Conservation (phyloP, 257 asterid genomes). For the Paraleonurus japonicus region DNA sequence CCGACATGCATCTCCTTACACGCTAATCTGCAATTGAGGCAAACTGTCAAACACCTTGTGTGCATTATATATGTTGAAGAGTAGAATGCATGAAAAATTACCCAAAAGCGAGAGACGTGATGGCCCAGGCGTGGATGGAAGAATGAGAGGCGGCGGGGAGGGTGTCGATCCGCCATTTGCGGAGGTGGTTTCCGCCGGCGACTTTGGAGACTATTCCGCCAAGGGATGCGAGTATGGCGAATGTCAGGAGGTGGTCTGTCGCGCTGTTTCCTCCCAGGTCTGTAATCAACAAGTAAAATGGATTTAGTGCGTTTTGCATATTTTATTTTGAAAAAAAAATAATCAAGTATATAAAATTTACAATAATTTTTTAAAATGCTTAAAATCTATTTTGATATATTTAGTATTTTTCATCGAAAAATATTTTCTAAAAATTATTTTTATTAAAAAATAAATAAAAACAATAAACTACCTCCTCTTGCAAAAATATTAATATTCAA, state of each 20-base stretch:
- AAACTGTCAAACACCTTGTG: neutral
- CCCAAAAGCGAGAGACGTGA: slow-evolving; percentile 74
- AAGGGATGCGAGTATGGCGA: slow-evolving; percentile 61
- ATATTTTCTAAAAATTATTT: too few species aligned
- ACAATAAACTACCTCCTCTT: too few species aligned
- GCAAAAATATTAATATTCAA: too few species aligned
- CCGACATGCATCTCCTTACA: slow-evolving; percentile 74
- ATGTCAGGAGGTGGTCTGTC: slow-evolving; percentile 55
- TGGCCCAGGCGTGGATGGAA: slow-evolving; percentile 67
- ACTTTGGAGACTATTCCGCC: slow-evolving; percentile 55
- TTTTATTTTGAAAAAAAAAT: too few species aligned
- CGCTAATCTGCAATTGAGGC: slow-evolving; percentile 45
- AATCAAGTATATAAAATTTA: too few species aligned
- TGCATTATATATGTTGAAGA: neutral
- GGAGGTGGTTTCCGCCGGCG: slow-evolving; percentile 61
- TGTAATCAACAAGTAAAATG: slow-evolving; percentile 29
- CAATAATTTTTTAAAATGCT: too few species aligned
- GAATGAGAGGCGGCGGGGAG: slow-evolving; percentile 72
- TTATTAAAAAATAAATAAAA: too few species aligned
- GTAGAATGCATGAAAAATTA: too few species aligned
- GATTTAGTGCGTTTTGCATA: too few species aligned
- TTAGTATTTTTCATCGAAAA: too few species aligned
- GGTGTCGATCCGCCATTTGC: slow-evolving; percentile 74
- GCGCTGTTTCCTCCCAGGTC: slow-evolving; percentile 91
- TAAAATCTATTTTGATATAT: too few species aligned